phyloP scores from a whole-genome alignment of 2,329 filamentous ascomycete species.

The Daldinia sp. region DNA sequence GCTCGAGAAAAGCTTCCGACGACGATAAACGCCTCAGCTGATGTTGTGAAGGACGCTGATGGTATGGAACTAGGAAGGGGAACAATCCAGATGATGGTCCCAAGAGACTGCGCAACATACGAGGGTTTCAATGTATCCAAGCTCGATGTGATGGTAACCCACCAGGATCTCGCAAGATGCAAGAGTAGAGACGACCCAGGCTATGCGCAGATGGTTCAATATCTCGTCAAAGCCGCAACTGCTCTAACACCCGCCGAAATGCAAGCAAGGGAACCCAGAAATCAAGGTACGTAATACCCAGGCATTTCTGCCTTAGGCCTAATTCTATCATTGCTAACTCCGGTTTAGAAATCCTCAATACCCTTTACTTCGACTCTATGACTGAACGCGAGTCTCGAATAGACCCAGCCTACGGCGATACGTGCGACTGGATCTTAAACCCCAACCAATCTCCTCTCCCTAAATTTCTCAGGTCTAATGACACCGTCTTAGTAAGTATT shows the following conservation, averaged over 20 bases:
- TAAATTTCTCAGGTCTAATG: conserved; percentile 41
- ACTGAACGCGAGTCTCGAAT: conserved; percentile 53
- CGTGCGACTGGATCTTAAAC: conserved; percentile 60
- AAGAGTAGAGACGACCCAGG: conserved; percentile 47
- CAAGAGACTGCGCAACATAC: conserved; percentile 46
- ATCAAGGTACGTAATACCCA: conserved; percentile 47
- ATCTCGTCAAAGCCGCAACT: conserved; percentile 46
- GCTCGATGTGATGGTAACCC: conserved; percentile 46
- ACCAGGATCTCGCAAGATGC: conserved; percentile 47
- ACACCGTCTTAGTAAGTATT: conserved; percentile 45
- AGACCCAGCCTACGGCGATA: conserved; percentile 54
- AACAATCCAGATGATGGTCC: conserved; percentile 48
- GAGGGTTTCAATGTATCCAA: conserved; percentile 49
- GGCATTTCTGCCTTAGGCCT: neutral
- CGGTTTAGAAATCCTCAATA: conserved; percentile 49
- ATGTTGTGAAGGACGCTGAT: conserved; percentile 42
- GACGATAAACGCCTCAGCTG: conserved; percentile 42
- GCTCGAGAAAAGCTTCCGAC: conserved; percentile 48
- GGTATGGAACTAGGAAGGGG: conserved; percentile 46
- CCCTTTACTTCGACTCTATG: conserved; percentile 50
- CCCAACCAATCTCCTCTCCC: conserved; percentile 44
- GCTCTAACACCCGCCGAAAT: conserved; percentile 46
- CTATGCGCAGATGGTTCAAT: conserved; percentile 45
- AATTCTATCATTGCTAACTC: conserved; percentile 13
- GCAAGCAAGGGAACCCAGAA: conserved; percentile 48